phyloP scores from a whole-genome alignment of 1,139 yeast species.

The Debaryomyces sp. region DNA sequence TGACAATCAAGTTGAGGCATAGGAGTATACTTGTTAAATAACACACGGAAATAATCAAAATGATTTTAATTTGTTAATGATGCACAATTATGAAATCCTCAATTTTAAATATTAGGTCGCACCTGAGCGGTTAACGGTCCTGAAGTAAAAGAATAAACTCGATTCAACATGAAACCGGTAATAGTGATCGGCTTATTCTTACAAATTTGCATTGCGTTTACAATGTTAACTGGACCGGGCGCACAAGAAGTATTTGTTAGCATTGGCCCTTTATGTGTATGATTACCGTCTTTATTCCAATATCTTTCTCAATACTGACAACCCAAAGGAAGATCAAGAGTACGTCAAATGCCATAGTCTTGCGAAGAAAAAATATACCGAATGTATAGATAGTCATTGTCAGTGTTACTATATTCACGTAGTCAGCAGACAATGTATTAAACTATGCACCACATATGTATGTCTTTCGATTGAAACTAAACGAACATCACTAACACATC shows the following conservation, averaged over 20 bases:
- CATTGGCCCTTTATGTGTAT: conserved; percentile 17
- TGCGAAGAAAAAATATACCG: conserved; percentile 9
- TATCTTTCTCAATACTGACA: not conserved
- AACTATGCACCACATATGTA: conserved; percentile 14
- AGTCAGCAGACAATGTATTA: conserved; percentile 11
- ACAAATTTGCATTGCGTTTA: not conserved
- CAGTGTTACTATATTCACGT: conserved; percentile 13
- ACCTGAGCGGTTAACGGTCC: not conserved
- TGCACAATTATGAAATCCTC: not conserved
- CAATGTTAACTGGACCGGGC: not conserved
- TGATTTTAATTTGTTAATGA: not conserved
- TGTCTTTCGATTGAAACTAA: not conserved
- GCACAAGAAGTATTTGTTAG: conserved; percentile 5
- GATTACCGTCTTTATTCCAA: conserved; percentile 5
- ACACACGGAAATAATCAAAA: not conserved
- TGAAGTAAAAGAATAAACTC: not conserved
- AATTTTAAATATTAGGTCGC: not conserved
- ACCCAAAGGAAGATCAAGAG: conserved; percentile 8
- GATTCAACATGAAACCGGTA: not conserved
- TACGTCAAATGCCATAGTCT: conserved; percentile 12
- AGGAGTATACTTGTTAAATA: not conserved
- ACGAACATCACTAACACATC: conserved; percentile 3
- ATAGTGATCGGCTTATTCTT: not conserved
- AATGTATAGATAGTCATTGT: conserved; percentile 12
- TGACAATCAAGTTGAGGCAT: too few relatives aligned